Evolutionary conservation across 768 basidiomycete species (phyloP), one percentile per base, ranked within the genome.

Genomic region (Infundibulicybe gibba): DNA sequence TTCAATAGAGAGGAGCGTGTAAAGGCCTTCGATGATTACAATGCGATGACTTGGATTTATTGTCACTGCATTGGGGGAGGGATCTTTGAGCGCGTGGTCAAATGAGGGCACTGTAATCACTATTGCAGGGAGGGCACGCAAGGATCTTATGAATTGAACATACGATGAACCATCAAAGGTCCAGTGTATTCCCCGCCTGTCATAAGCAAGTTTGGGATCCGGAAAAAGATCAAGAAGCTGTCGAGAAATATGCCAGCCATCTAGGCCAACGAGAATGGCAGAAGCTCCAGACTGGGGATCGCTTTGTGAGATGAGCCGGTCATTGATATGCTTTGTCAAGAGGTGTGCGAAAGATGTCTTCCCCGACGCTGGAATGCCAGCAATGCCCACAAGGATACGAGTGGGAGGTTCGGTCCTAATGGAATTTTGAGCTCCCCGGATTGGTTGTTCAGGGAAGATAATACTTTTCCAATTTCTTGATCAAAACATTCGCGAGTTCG

Each of bases 211-310:
- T 44, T 76, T 71, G 0, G 93, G 85, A 61, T 97, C 83, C 12
- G 81, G 79, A 59, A 94, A 77, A 16, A 67, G 59, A 56, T 90
- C 90, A 20, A 98, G 79, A 52, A 89, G 81, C 3, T 80, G 77
- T 17, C 91, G 80, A 14, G 88, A 79, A 49, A 87, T 74, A 62
- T 98, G 94, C 92, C 93, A 98, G 10, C 95, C 94, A 60, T 97
- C 94, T 33, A 93, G 71, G 6, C 87, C 81, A 9, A 97, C 79
- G 37, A 91, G 76, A 30, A 87, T 71, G 4, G 83, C 89, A 13
- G 62, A 49, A 21, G 52, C 61, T 52, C 33, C 48, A 13, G 41
- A 43, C 43, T 41, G 40, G n/a, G 43, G 45, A 35, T 16, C 17
- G 32, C 30, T 6, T 14, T 6, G 5, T 15, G 45, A 41, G 30